Percentiles rank a stretch among this genome's conserved stretches.
These are phyloP conservation scores for Pseudocercospora eumusae DNA, from an alignment of 2,329 filamentous ascomycete species.

Conservation along the genomic window DNA sequence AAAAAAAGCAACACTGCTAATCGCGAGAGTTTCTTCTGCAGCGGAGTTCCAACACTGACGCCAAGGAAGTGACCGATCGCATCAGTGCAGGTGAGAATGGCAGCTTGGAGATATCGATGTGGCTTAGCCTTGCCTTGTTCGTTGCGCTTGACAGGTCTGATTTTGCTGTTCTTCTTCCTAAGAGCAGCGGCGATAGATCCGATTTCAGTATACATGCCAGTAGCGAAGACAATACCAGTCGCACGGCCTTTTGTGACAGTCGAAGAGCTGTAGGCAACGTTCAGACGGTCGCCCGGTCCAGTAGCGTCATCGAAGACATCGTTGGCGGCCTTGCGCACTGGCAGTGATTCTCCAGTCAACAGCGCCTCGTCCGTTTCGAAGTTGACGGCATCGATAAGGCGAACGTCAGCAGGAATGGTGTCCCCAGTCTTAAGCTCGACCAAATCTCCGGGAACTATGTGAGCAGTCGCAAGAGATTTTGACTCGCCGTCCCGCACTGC, in stretches of 20 bases:
- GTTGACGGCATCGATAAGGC: conserved; percentile 53
- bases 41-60: conserved; percentile 73
- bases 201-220: conserved; percentile 74
- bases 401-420: conserved; percentile 53
- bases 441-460: conserved; percentile 52
- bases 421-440: conserved; percentile 52
- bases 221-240: conserved; percentile 67
- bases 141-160: conserved; percentile 45
- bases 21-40: conserved; percentile 82
- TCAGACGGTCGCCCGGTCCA: conserved; percentile 67
- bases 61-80: conserved; percentile 65
- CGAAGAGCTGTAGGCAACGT: conserved; percentile 71
- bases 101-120: conserved; percentile 50
- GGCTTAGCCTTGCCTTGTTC: conserved; percentile 38
- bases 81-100: conserved; percentile 57
- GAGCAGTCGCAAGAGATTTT: conserved; percentile 44
- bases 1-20: conserved; percentile 79
- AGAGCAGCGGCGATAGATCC: conserved; percentile 73
- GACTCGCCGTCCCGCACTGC: conserved; percentile 50
- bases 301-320: conserved; percentile 55
- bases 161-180: conserved; percentile 57
- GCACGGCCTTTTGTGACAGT: conserved; percentile 71
- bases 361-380: conserved; percentile 77
- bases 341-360: conserved; percentile 71
- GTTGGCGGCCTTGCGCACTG: conserved; percentile 66